A percentile compares a stretch with the other conserved stretches of the same genome.
phyloP scores from a whole-genome alignment of 75 land plant genomes.

The Picea glauca region DNA sequence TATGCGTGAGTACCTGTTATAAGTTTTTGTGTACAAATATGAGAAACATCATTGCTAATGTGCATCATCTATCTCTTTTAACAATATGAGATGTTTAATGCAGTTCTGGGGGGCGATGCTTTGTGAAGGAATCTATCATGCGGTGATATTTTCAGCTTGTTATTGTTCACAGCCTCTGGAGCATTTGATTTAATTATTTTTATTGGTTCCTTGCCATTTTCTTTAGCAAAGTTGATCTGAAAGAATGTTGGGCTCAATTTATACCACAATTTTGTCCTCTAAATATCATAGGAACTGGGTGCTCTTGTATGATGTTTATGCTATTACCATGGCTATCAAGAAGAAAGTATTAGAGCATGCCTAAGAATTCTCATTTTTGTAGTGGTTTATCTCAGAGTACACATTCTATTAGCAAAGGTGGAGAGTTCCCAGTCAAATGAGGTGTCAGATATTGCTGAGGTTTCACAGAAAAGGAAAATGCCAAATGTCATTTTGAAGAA shows the following conservation, averaged over 20 bases:
- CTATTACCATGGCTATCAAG: background rate
- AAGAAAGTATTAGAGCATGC: background rate
- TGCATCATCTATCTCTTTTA: background rate
- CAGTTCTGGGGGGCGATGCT: slow-evolving; percentile 66
- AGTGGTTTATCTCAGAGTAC: no score
- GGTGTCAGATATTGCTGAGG: background rate
- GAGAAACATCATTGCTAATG: slow-evolving; percentile 1
- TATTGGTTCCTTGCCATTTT: background rate
- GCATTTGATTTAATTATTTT: background rate
- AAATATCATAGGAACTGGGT: background rate
- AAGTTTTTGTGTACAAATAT: background rate
- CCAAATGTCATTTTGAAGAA: background rate
- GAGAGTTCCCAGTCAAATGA: background rate
- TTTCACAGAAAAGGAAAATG: background rate
- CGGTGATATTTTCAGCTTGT: slow-evolving; percentile 27
- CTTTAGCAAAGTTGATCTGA: slow-evolving; percentile 2
- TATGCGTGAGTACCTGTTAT: slow-evolving; percentile 54
- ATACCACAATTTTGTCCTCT: slow-evolving; percentile 11
- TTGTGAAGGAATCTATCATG: slow-evolving; percentile 79
- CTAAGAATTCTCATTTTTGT: background rate
- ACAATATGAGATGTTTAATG: slow-evolving; percentile 8
- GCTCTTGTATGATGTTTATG: background rate
- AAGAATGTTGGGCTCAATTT: background rate
- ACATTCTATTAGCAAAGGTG: background rate
- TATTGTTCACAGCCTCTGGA: background rate